Base-by-base conservation (phyloP, 495 filamentous ascomycete genomes). In the Chlorociboria aeruginascens region DNA sequence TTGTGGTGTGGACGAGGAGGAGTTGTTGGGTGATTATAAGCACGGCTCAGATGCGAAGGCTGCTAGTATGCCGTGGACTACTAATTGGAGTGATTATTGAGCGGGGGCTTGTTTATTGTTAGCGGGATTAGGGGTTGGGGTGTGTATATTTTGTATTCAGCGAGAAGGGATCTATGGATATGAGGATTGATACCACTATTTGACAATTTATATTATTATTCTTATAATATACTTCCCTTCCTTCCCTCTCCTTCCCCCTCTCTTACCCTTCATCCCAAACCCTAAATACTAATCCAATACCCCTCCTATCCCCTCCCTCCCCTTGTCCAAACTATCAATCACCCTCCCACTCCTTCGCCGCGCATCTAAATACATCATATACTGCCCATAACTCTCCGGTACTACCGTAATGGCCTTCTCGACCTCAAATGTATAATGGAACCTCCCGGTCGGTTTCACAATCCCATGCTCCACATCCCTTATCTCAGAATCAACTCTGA, bases 361-460 rank as follows among this genome's bases (percentile, higher is more conserved):
- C 8, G 83, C 82, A 66, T 89, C 83, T 16, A 85, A 68, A 69
- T 81, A 89, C 61, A 85, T 73, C 83, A 88, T 88, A 54, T 80
- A 86, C 61, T 89, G 81, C 10, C 72, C 68, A 57, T 88, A 89
- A 0, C 72, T 79, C 58, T 80, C 69, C 16, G 86, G 86, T 69
- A 89, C 78, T 28, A 90, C 78, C 55, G 81, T 72, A 30, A 90
- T 66, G 57, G 85, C 74, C 59, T 72, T 80, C 35, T 79, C 75
- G 16, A 90, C 85, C 31, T 77, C 67, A 62, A 90, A 90, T 0
- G 86, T 90, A 57, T 93, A 90, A 51, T 89, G 86, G 61, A 93
- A 90, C 58, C 82, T 78, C 1, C 86, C 86, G 1, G 86, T 88
- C 25, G 82, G 76, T 61, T 83, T 86, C 53, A 75, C 76, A 45